Evolutionary conservation across 345 rosid species (phyloP), one percentile per base, ranked within the genome.

Genomic region (Lagerstroemia speciosa): DNA sequence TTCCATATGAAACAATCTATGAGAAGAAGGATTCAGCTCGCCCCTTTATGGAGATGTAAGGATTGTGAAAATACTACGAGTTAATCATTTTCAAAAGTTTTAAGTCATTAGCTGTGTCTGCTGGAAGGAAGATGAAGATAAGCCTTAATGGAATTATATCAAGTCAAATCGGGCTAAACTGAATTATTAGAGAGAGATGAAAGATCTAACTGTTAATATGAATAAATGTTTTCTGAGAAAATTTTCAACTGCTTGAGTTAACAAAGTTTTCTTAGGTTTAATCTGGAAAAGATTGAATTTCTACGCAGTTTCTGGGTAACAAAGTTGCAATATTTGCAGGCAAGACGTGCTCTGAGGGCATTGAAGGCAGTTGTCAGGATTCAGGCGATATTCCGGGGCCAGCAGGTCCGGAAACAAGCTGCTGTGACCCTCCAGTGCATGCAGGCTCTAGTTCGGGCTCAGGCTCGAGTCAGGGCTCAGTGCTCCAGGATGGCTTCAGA

Each of bases 361-460:
- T 73, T 89, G 82, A 92, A 73, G 75, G 96, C 96, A 43, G 82
- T 91, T 41, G 98, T 94, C 73, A 90, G 99, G 75, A 80, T 94
- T 73, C 98, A 94, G 73, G 96, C 98, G 6, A 79, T 94, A 68
- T 88, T 92, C 71, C 88, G 93, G 2, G 98, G 97, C 3, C 73
- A 91, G 62, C 83, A 87, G 67, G 98, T 94, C 50, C 75, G 98
- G 61, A 92, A 87, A 75, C 98, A 94, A 82, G 98, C 98, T 45
- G 93, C 90, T 27, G 87, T 94, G 74, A 87, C 98, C 46, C 82
- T 92, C 17, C 79, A 89, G 84, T 89, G 98, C 74, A 94, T 94
- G 98, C 97, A 94, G 73, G 98, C 99, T 78, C 96, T 92, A 72
- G 93, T 94, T 29, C 78, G 96, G 66, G 97, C 86, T 61, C 98